Base-by-base conservation (phyloP, 805 yeast genomes). In the Wickerhamiella nectarea region DNA sequence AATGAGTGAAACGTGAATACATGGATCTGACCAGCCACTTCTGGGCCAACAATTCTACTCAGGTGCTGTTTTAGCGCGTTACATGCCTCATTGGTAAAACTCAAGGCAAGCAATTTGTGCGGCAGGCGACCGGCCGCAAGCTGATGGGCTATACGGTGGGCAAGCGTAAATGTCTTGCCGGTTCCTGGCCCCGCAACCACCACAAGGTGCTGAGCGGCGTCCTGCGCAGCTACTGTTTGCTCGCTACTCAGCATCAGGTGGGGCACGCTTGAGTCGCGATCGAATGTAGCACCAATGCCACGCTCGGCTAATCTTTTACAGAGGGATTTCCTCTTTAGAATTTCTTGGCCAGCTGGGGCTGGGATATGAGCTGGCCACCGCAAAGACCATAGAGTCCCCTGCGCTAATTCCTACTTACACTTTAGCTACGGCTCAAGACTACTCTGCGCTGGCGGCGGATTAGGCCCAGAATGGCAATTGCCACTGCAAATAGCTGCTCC, bases 1-100 rank as follows among this genome's bases (percentile, higher is more conserved):
- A 89, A 70, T 39, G 93, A 75, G 59, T 89, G 98, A 59, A 89
- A 89, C 0, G 97, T 91, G 1, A 96, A 97, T 26, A 87, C 74
- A 46, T 78, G 61, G 17, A 89, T 59, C 0, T 47, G 31, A 38
- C n/a, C 28, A 12, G 35, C 38, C 3, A 12, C 8, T 6, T 21
- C 35, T 9, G 24, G 24, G 9, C 29, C 46, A 14, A 36, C n/a
- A n/a, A 38, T n/a, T 4, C 15, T 8, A 11, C 31, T 22, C 29
- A 43, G 29, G 8, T 25, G 36, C 12, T 19, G 9, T 5, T 24
- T 26, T n/a, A 43, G 29, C 3, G 36, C 38, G 8, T 8, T n/a
- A 6, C 44, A 46, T 0, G 98, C 97, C 53, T 81, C 83, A 53
- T 83, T 82, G 10, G 97, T 89, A 64, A 89, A 89, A 0, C 97